Conservation (phyloP, 441 rosid genomes). For the Croton laevigatus region DNA sequence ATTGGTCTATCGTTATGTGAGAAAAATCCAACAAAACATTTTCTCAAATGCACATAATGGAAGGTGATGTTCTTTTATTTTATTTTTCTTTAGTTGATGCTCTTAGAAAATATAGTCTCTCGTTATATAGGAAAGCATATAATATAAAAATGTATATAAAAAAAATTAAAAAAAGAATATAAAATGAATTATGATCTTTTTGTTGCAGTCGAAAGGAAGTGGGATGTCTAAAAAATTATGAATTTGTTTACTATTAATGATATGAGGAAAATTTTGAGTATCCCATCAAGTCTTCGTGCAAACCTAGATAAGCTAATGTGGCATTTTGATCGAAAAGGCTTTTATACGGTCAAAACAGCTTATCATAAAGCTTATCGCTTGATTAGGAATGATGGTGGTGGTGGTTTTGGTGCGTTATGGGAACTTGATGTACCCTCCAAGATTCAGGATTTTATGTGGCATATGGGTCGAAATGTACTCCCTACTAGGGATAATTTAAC, state of each 20-base stretch:
- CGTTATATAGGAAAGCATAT: no score
- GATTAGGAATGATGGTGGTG: neutral
- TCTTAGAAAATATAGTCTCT: no score
- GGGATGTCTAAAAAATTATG: neutral
- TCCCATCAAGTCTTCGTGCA: neutral
- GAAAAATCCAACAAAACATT: no score
- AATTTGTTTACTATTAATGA: neutral
- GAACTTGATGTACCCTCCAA: neutral
- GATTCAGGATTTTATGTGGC: neutral
- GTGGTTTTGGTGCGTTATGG: neutral
- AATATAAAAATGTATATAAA: no score
- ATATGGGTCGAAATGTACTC: neutral
- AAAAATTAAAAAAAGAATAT: no score
- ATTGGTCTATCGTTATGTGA: no score
- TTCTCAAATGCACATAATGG: no score
- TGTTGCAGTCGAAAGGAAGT: neutral
- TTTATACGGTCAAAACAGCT: neutral
- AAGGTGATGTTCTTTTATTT: no score
- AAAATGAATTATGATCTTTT: neutral
- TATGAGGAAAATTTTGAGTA: neutral
- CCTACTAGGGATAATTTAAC: neutral
- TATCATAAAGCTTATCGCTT: neutral
- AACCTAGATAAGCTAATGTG: neutral
- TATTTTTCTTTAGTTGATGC: no score
- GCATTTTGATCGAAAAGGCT: neutral